Evolutionary conservation across 2,329 filamentous ascomycete genomes (phyloP), one percentile per base, ranked within the genome.

Genomic region (Scedosporium dehoogii): DNA sequence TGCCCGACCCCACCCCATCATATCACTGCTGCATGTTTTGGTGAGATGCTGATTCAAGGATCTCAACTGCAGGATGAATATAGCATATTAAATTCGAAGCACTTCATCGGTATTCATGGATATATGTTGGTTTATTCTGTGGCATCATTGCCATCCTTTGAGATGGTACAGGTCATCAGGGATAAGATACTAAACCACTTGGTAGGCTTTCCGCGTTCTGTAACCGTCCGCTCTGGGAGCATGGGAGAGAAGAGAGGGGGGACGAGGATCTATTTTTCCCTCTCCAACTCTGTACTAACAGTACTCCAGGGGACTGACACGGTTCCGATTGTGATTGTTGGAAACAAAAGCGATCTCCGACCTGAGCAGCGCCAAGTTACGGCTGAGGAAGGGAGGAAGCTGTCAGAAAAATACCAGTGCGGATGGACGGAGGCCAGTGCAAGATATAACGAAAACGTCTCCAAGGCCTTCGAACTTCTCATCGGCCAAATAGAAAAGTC

Each of bases 51-150:
- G 6, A 18, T 10, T 55, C 12, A 16, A 14, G 18, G 7, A 23
- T 6, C 51, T 21, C n/a, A 21, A 27, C 56, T 61, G 64, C 71
- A 94, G 88, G 94, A 99, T 80, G 94, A 99, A 77, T 99, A 99
- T 80, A 96, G 91, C 73, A 97, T 97, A 67, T 82, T 99, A 65
- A 97, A 97, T 76, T 96, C 91, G 66, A 97, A 97, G 79, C 93
- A 97, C 74, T 97, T 97, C 71, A 97, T 99, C 74, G 94, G 94
- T 66, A 97, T 97, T 68, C 94, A 99, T 79, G 94, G 94, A 63
- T 99, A 97, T 76, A 92, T 99, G 84, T 88, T 99, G 64, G 93
- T 97, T 58, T 99, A 99, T 77, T 96, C 92, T n/a, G 92, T 99
- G 59, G 90, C 90, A 23, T 96, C 91, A 58, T 87, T 91, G 71